Conservation (phyloP, 225 moss, liverwort and hornwort genomes). For the Ulota crispa region DNA sequence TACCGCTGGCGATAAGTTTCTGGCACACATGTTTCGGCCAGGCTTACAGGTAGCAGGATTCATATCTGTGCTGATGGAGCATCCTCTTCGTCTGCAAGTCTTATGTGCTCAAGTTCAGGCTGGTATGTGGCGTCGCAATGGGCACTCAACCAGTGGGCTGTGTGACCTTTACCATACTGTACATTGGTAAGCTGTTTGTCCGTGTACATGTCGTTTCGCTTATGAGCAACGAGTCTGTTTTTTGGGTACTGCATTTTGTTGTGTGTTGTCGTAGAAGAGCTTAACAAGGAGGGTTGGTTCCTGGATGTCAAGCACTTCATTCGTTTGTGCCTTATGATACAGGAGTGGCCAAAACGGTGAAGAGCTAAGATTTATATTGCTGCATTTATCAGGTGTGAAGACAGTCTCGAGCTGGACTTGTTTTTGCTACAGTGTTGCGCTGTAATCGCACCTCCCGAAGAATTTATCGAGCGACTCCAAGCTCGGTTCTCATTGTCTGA, state of each 20-base stretch:
- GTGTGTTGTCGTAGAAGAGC: background rate
- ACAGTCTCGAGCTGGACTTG: conserved; percentile 92
- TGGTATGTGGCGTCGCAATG: conserved; percentile 99
- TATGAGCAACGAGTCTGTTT: conserved; percentile 18
- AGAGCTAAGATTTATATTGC: conserved; percentile 29
- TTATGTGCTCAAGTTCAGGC: conserved; percentile 96
- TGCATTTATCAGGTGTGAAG: conserved; percentile 83
- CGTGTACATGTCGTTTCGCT: conserved; percentile 16
- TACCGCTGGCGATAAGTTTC: conserved; percentile 40
- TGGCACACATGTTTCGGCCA: conserved; percentile 72
- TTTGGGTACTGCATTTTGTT: conserved; percentile 15
- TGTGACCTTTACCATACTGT: conserved; percentile 87
- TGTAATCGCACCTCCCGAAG: conserved; percentile 81
- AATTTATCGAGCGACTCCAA: conserved; percentile 79
- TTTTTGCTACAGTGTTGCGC: conserved; percentile 90
- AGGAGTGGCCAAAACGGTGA: conserved; percentile 25
- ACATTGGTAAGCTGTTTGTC: conserved; percentile 71
- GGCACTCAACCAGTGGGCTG: conserved; percentile 74
- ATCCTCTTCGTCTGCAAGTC: conserved; percentile 97
- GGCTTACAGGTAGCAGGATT: conserved; percentile 80
- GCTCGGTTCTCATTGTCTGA: conserved; percentile 79
- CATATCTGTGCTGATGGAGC: conserved; percentile 85
- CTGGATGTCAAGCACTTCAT: conserved; percentile 13
- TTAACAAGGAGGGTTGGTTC: conserved; percentile 5
- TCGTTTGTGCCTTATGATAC: conserved; percentile 10